phyloP scores from a whole-genome alignment of 1,284 basidiomycete species.

The Puccinia hordei region DNA sequence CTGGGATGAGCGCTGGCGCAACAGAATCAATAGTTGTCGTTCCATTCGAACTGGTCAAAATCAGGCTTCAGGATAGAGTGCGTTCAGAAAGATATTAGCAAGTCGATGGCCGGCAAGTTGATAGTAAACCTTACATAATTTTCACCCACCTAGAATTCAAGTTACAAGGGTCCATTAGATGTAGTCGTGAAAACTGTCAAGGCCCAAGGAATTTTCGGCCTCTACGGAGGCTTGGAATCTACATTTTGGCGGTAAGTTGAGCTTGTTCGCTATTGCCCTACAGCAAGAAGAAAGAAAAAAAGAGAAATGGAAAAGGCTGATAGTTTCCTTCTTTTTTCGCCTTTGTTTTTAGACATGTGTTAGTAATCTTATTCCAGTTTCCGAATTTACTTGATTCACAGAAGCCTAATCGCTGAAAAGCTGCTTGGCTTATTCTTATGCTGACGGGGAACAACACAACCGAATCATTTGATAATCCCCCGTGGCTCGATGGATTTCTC shows the following conservation, averaged over 20 bases:
- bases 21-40: conserved; percentile 84
- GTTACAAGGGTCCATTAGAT: conserved; percentile 77
- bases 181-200: conserved; percentile 77
- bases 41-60: conserved; percentile 92
- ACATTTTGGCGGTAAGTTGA: conserved; percentile 83
- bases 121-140: neutral
- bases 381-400: neutral
- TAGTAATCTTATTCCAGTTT: neutral
- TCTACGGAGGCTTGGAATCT: conserved; percentile 90
- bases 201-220: conserved; percentile 76
- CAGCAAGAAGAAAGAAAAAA: neutral
- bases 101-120: neutral
- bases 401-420: no score
- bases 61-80: conserved; percentile 89
- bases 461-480: neutral
- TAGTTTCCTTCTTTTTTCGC: neutral
- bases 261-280: neutral
- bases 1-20: conserved; percentile 90
- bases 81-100: conserved; percentile 62
- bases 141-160: conserved; percentile 52
- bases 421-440: neutral
- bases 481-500: neutral
- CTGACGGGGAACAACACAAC: neutral
- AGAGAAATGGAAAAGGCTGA: neutral
- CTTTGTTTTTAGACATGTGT: conserved; percentile 35